Base-by-base conservation (phyloP, 2,329 filamentous ascomycete genomes). In the Pestalotiopsis sp. region DNA sequence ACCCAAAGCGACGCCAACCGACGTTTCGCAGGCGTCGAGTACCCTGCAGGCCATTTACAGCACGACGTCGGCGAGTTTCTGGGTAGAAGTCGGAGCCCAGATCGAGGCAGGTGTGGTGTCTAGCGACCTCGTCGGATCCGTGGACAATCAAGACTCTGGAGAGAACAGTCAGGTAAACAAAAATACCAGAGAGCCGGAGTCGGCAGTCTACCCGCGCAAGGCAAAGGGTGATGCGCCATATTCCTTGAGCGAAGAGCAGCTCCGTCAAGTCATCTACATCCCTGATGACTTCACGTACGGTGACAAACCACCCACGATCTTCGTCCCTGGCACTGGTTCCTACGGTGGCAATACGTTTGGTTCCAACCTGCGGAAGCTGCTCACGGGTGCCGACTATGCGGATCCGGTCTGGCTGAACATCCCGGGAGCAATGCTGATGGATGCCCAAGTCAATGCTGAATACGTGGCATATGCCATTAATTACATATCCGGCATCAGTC, bases 381-480 rank as follows among this genome's bases (percentile, higher is more conserved):
- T 69, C 14, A 74, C 23, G 64, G 76, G 11, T 73, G 75, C 77
- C 36, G 81, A 79, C 41, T 88, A 81, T 70, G 72, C 77, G 9
- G 85, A 88, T 70, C 82, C 85, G 0, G 82, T 88, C 20, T 89
- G 86, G 83, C 77, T 90, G 23, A 89, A 89, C 72, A 80, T 89
- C 14, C 86, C 87, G 0, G 77, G 77, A 1, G 78, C 80, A 52
- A 79, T 84, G 49, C 78, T 87, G 11, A 76, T 71, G 25, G 86
- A 90, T 68, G 81, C 80, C 0, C 87, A 89, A 71, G 70, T 78
- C 36, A 89, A 85, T 71, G 77, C 84, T 4, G 87, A 89, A 74
- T 88, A 86, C 71, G 82, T 87, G 52, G 85, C 86, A 3, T 89
- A 90, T 74, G 86, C 87, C 4, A 85, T 89, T 69, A 86, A 89